Evolutionary conservation across 2,329 filamentous ascomycete species (phyloP).

Genomic region (Macrophomina phaseolina): DNA sequence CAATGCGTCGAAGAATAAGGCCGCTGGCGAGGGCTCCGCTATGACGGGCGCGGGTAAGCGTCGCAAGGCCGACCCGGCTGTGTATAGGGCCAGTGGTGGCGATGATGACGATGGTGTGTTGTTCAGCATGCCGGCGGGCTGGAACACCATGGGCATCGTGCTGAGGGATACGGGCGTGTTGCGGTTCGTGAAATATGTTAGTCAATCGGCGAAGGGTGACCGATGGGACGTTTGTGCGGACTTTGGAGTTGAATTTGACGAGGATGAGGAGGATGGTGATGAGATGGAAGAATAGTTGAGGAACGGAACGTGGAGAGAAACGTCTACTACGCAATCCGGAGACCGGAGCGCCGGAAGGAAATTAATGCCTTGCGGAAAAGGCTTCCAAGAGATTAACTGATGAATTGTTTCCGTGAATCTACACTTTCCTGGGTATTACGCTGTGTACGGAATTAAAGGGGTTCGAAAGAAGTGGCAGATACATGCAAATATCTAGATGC

Average conservation of each 20-base stretch:
- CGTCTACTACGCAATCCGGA: no score
- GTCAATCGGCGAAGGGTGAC: slow-evolving; percentile 79
- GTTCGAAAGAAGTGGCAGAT: background rate
- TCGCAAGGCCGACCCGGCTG: slow-evolving; percentile 71
- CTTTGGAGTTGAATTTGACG: slow-evolving; percentile 71
- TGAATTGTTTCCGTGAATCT: background rate
- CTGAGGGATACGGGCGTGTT: slow-evolving; percentile 84
- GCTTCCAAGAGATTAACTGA: background rate
- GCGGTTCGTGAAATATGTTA: slow-evolving; percentile 97
- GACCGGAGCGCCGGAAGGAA: no score
- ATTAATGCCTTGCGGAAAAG: background rate
- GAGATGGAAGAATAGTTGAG: background rate
- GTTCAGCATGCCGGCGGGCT: slow-evolving; percentile 72
- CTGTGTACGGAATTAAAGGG: background rate
- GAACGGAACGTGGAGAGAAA: background rate
- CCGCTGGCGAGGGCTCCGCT: slow-evolving; percentile 37
- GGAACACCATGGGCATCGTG: slow-evolving; percentile 93
- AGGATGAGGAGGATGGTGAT: slow-evolving; percentile 45
- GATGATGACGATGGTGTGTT: slow-evolving; percentile 78
- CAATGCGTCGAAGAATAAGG: slow-evolving; percentile 32
- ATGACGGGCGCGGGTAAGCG: slow-evolving; percentile 56
- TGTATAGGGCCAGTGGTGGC: slow-evolving; percentile 66
- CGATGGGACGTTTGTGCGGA: slow-evolving; percentile 88
- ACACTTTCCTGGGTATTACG: slow-evolving; percentile 7
- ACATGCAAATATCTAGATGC: background rate